Percentiles rank a stretch among this genome's conserved stretches.
These are phyloP conservation scores for Aschersonia sp. DNA, from an alignment of 2,329 filamentous ascomycete genomes.

Conservation along the genomic window DNA sequence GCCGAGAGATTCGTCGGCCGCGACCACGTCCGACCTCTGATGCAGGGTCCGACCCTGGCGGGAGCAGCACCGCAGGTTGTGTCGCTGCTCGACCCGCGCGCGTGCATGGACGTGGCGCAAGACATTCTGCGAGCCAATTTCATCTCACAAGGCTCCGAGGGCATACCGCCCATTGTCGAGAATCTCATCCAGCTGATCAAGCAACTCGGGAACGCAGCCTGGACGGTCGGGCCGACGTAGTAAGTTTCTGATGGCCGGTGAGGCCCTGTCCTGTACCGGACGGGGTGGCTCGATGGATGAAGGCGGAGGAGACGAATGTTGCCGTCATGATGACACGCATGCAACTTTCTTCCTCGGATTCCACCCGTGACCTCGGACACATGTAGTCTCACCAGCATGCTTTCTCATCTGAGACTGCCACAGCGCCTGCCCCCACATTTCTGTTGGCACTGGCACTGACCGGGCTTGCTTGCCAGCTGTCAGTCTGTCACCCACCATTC, in stretches of 20 bases:
- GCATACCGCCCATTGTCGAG: slow-evolving; percentile 47
- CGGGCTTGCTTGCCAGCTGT: too few relatives aligned
- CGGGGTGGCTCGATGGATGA: too few relatives aligned
- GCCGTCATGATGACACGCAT: too few relatives aligned
- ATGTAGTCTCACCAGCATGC: too few relatives aligned
- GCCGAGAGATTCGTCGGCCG: slow-evolving; percentile 42
- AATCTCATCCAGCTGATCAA: slow-evolving; percentile 51
- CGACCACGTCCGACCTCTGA: slow-evolving; percentile 37
- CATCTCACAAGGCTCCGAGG: slow-evolving; percentile 19
- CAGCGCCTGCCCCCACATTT: too few relatives aligned
- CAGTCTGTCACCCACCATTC: too few relatives aligned
- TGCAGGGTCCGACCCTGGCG: slow-evolving; percentile 21
- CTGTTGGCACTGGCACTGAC: too few relatives aligned
- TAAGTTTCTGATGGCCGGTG: not conserved
- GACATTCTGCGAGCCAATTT: slow-evolving; percentile 42
- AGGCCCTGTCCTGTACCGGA: too few relatives aligned
- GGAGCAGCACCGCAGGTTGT: slow-evolving; percentile 18
- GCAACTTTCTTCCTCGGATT: too few relatives aligned
- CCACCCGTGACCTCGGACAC: too few relatives aligned
- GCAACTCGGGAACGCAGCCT: slow-evolving; percentile 39
- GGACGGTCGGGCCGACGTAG: slow-evolving; percentile 19
- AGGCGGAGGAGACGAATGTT: too few relatives aligned
- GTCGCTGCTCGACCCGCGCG: slow-evolving; percentile 38
- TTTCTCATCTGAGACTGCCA: too few relatives aligned
- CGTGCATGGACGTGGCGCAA: slow-evolving; percentile 43